These are phyloP conservation scores for Oryza glumipatula DNA, from an alignment of 176 grass and related monocot genomes.

Conservation along the genomic window DNA sequence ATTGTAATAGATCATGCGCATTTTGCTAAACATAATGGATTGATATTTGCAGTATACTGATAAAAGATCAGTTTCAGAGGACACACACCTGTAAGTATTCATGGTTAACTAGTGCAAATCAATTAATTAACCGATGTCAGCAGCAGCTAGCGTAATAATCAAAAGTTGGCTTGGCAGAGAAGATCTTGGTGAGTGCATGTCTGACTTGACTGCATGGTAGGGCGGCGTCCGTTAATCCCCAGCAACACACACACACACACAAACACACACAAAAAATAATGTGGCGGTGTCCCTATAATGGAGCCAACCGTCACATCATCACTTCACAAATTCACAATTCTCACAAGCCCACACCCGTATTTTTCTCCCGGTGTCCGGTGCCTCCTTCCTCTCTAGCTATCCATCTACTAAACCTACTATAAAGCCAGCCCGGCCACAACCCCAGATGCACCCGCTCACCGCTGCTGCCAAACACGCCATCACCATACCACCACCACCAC, in stretches of 20 bases:
- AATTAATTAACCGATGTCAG: too few species aligned
- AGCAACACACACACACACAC: neutral
- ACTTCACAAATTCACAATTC: constrained; percentile 8
- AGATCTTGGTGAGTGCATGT: constrained; percentile 50
- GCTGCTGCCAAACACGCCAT: neutral
- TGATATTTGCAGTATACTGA: too few species aligned
- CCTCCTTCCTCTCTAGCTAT: neutral
- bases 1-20: too few species aligned
- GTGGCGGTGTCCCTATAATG: constrained; percentile 13
- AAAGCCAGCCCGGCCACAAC: constrained; percentile 51
- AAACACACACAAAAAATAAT: constrained; percentile 3
- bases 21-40: too few species aligned
- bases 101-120: too few species aligned
- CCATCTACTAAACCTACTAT: constrained; percentile 44
- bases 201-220: neutral
- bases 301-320: constrained; percentile 50
- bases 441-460: neutral
- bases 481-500: neutral
- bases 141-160: too few species aligned
- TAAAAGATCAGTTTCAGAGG: too few species aligned
- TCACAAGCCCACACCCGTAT: constrained; percentile 22
- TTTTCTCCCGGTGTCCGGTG: constrained; percentile 55
- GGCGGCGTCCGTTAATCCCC: constrained; percentile 24
- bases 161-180: constrained; percentile 22
- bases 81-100: too few species aligned